Base-by-base conservation (phyloP, 176 grass and related monocot species). In the Thalia dealbata region DNA sequence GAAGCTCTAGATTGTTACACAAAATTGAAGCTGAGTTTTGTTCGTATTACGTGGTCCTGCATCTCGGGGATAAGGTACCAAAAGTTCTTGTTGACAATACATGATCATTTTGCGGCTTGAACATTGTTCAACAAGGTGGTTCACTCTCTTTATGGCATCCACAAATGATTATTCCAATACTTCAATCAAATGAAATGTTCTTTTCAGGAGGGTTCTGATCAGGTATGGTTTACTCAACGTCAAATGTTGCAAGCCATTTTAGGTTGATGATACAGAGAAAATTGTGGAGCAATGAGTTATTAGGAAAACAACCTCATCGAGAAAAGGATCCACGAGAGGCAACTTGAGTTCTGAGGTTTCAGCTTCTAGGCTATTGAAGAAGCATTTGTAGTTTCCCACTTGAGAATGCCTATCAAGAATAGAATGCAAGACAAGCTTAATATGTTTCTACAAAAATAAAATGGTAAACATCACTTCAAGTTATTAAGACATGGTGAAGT, bases 81-180 rank as follows among this genome's bases (percentile, higher is more conserved):
- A 84, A 92, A 79, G 88, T 88, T 87, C 44, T 1, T 14, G 82
- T 59, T 15, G 19, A n/a, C n/a, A n/a, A n/a, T n/a, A n/a, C n/a
- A n/a, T n/a, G n/a, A n/a, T n/a, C 66, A 75, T 60, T 41, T 38
- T 69, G 26, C 38, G 69, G 30, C 52, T 68, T n/a, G n/a, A n/a
- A n/a, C n/a, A n/a, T n/a, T n/a, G n/a, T n/a, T n/a, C n/a, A n/a
- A n/a, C n/a, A n/a, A n/a, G n/a, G n/a, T n/a, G n/a, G n/a, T n/a
- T 90, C 89, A 42, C 87, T 97, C 61, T 97, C 89, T 72, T 82
- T 97, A 22, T 97, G 89, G 93, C 92, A 90, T 61, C 22, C 81
- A 44, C 84, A 82, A 72, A 79, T 92, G 81, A 11, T 73, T 75
- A 19, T 66, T 82, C 75, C 76, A 75, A 52, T 88, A 66, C 77